Base-by-base conservation (phyloP, 75 land plant species). In the Gnetum montanum region DNA sequence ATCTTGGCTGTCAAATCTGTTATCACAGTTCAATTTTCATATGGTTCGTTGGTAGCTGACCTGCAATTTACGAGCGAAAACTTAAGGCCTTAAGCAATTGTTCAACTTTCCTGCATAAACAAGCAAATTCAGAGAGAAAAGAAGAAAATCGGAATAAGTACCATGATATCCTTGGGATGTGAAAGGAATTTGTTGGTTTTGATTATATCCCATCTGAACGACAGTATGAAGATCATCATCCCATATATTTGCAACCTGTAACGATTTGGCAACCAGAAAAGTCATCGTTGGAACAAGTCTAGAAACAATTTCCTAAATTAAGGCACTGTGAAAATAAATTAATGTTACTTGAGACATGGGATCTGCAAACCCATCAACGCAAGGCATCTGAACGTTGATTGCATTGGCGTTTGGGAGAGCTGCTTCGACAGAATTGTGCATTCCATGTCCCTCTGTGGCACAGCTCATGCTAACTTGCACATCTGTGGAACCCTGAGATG, bases 181-280 rank as follows among this genome's bases (percentile, higher is more conserved):
- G 30, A 61, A 62, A 61, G 15, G 37, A 47, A 38, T 61, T 28
- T 61, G 57, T 35, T 69, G 64, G 40, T 52, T 68, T 56, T 68
- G 88, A 26, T 56, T 68, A 37, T 63, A 71, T 33, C 85, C 76
- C 92, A 84, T 87, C 36, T 87, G 84, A 25, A 81, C 85, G 31
- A 85, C 53, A 37, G 58, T 85, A n/a, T 81, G 82, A 10, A 88
- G 81, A 40, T 88, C 89, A 48, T 81, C 82, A 25, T 78, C 85
- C 84, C 89, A 84, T 10, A 72, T 60, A 40, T 54, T 45, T 18
- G 85, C 31, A 60, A 66, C 36, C 92, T 86, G 74, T 31, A 70
- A 52, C 63, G 2, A 27, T 10, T 19, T 15, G 62, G 40, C 15
- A 48, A 49, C 31, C 20, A 15, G 43, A 50, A 33, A 7, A 33